Evolutionary conservation across 2,329 filamentous ascomycete genomes (phyloP).

Genomic region (Capronia americana): DNA sequence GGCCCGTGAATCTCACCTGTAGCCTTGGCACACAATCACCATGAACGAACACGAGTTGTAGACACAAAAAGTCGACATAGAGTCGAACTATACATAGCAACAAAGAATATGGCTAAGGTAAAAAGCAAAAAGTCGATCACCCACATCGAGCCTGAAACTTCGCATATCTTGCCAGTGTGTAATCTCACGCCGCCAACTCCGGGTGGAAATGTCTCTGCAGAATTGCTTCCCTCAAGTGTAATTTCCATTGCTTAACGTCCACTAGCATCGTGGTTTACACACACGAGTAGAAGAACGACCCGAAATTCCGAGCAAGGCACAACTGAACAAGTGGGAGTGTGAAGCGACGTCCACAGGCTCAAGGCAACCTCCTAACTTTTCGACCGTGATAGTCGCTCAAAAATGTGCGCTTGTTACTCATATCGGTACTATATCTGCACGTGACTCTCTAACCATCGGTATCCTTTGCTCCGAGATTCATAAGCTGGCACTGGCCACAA

Average conservation of each 20-base stretch:
- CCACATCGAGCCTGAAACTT: conserved; percentile 41
- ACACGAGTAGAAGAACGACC: conserved; percentile 60
- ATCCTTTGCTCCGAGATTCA: background rate
- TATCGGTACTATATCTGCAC: conserved; percentile 2
- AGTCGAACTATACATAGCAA: background rate
- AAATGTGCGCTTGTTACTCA: conserved; percentile 27
- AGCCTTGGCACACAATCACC: background rate
- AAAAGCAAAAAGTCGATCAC: conserved; percentile 43
- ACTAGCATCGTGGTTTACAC: conserved; percentile 63
- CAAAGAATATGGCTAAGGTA: too few relatives aligned
- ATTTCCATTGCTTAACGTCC: conserved; percentile 60
- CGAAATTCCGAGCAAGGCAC: conserved; percentile 64
- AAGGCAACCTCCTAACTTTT: conserved; percentile 39
- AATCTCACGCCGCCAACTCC: conserved; percentile 61
- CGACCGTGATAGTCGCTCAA: conserved; percentile 40
- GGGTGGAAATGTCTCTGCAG: conserved; percentile 63
- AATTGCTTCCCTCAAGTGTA: conserved; percentile 65
- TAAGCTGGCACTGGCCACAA: too few relatives aligned
- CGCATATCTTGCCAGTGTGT: conserved; percentile 51
- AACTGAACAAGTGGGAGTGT: conserved; percentile 41
- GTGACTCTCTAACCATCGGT: conserved; percentile 3
- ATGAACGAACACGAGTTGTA: background rate
- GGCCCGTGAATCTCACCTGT: background rate
- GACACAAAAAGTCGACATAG: background rate
- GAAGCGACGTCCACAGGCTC: conserved; percentile 36